These are phyloP conservation scores for Solanum hybrid DNA, from an alignment of 305 asterid genomes.

Conservation along the genomic window DNA sequence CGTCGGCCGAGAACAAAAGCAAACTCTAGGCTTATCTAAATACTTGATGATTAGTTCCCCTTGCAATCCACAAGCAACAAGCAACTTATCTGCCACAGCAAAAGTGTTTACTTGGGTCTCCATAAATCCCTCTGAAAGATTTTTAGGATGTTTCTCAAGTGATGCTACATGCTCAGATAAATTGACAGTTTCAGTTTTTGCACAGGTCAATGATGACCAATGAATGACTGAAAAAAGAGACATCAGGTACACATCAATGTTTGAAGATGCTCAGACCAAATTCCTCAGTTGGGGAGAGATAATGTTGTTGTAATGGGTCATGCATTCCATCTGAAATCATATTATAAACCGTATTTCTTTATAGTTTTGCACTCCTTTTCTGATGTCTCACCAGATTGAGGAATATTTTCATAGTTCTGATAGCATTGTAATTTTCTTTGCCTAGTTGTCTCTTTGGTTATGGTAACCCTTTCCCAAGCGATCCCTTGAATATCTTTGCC, in stretches of 20 bases:
- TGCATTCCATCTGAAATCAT: neutral
- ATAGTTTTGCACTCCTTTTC: neutral
- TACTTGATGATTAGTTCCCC: neutral
- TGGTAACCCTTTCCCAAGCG: slow-evolving; percentile 62
- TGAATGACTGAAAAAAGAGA: neutral
- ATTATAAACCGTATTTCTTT: too few species aligned
- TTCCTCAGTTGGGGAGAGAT: neutral
- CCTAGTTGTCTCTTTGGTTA: slow-evolving; percentile 63
- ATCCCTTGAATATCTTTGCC: slow-evolving; percentile 27
- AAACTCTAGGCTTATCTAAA: neutral
- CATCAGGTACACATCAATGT: neutral
- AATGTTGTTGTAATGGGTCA: neutral
- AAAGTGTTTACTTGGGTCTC: neutral
- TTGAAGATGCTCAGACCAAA: neutral
- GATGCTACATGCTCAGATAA: neutral
- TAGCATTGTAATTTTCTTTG: slow-evolving; percentile 46
- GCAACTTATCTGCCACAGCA: neutral
- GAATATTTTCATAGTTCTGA: slow-evolving; percentile 6
- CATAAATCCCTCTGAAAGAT: neutral
- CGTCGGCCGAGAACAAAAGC: neutral
- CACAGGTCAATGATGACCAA: neutral
- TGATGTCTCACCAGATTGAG: neutral
- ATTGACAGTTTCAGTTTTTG: neutral
- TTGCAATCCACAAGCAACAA: neutral
- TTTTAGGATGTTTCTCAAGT: neutral